A percentile compares a stretch with the other conserved stretches of the same genome.
Conservation (phyloP, 805 yeast species). For the Grigorovia humatica region DNA sequence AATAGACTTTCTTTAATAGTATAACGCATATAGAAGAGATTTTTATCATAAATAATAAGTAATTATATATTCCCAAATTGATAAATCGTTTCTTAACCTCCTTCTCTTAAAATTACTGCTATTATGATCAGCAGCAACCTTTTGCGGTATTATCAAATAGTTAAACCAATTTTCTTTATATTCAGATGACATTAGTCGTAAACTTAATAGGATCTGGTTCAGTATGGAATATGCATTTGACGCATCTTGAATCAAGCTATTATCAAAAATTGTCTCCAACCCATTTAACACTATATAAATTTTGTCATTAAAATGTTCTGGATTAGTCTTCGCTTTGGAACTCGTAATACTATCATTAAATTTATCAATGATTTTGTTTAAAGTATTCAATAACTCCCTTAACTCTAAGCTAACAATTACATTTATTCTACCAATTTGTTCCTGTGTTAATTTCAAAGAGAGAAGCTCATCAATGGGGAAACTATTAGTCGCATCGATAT, state of each 20-base stretch:
- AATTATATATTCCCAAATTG: background rate
- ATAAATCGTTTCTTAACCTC: background rate
- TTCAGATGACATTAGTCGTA: slow-evolving; percentile 8
- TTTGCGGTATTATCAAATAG: background rate
- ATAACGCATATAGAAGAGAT: background rate
- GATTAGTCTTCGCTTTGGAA: background rate
- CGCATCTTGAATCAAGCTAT: slow-evolving; percentile 14
- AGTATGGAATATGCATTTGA: slow-evolving; percentile 15
- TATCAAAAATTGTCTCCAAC: slow-evolving; percentile 22
- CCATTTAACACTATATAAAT: slow-evolving; percentile 16
- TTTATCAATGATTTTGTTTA: slow-evolving; percentile 5
- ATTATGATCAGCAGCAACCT: background rate
- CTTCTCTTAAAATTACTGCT: background rate
- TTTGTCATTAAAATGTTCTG: background rate
- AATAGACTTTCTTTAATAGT: background rate
- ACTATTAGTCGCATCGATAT: slow-evolving; percentile 23
- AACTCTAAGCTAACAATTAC: slow-evolving; percentile 23
- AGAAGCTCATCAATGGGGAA: slow-evolving; percentile 23
- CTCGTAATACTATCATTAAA: background rate
- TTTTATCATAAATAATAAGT: background rate
- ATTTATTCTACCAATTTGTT: slow-evolving; percentile 9
- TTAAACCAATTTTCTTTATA: background rate
- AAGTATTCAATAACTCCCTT: slow-evolving; percentile 12
- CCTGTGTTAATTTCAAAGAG: slow-evolving; percentile 7
- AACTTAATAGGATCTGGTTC: slow-evolving; percentile 14